Conservation (phyloP, 2,329 filamentous ascomycete genomes). For the Neodidymelliopsis sp. region DNA sequence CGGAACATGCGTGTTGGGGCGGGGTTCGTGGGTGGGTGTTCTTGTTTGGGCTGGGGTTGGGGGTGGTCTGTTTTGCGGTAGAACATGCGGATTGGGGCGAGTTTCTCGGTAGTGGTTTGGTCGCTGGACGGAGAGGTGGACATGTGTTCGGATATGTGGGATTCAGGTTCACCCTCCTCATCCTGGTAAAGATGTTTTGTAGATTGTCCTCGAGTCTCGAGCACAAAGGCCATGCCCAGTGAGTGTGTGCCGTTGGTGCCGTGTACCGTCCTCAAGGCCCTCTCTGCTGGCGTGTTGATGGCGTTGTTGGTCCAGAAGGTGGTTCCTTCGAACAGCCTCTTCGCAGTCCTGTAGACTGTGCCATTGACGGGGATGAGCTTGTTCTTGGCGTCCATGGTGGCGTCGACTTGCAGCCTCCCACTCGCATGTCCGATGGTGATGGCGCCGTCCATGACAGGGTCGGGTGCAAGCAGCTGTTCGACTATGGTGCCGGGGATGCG, state of each 20-base stretch:
- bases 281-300: background rate
- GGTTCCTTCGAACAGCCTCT: slow-evolving; percentile 48
- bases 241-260: slow-evolving; percentile 24
- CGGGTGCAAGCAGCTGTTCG: slow-evolving; percentile 36
- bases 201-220: slow-evolving; percentile 21
- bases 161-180: slow-evolving; percentile 6
- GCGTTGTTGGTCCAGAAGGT: slow-evolving; percentile 31
- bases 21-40: too few species aligned
- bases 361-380: slow-evolving; percentile 33
- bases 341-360: slow-evolving; percentile 48
- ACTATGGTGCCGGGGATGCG: slow-evolving; percentile 48
- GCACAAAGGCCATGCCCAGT: slow-evolving; percentile 33
- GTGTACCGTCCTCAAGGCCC: slow-evolving; percentile 3
- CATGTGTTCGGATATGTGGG: background rate
- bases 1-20: too few species aligned
- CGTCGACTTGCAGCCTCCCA: slow-evolving; percentile 48
- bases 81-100: background rate
- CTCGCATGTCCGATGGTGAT: slow-evolving; percentile 53
- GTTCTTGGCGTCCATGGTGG: slow-evolving; percentile 38
- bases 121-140: background rate
- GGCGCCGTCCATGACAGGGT: slow-evolving; percentile 34
- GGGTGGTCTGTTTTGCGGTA: too few species aligned
- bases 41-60: too few species aligned
- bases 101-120: background rate
- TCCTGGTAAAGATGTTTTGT: slow-evolving; percentile 14